These are phyloP conservation scores for Bjerkandera adusta DNA, from an alignment of 1,284 basidiomycete genomes.

Conservation along the genomic window DNA sequence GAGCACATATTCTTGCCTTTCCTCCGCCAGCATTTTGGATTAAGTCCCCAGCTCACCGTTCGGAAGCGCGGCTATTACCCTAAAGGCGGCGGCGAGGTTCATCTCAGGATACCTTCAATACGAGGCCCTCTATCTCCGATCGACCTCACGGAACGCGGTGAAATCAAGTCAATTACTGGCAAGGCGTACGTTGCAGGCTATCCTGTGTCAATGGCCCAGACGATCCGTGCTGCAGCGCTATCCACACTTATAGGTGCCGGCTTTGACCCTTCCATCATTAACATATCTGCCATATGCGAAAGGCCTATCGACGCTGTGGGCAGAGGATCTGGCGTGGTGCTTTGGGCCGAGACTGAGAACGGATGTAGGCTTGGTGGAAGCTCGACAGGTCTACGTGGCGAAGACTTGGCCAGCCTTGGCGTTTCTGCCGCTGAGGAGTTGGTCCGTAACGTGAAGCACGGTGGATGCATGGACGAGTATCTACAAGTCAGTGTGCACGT, in stretches of 20 bases:
- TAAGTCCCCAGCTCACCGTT: slow-evolving; percentile 45
- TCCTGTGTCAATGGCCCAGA: slow-evolving; percentile 46
- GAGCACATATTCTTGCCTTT: slow-evolving; percentile 65
- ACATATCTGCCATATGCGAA: slow-evolving; percentile 42
- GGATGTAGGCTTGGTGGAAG: slow-evolving; percentile 67
- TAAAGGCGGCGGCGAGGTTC: slow-evolving; percentile 63
- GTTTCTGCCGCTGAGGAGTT: slow-evolving; percentile 57
- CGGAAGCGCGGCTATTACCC: slow-evolving; percentile 64
- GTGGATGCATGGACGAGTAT: slow-evolving; percentile 68
- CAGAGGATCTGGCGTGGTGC: slow-evolving; percentile 63
- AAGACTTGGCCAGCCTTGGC: slow-evolving; percentile 46
- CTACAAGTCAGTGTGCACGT: slow-evolving; percentile 46
- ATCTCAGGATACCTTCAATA: slow-evolving; percentile 40
- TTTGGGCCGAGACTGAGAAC: slow-evolving; percentile 67
- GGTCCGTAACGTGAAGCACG: slow-evolving; percentile 49
- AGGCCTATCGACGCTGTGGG: slow-evolving; percentile 45
- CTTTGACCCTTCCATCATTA: slow-evolving; percentile 34
- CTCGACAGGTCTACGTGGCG: slow-evolving; percentile 32
- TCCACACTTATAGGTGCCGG: slow-evolving; percentile 33
- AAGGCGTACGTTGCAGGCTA: slow-evolving; percentile 62
- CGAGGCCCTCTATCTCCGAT: slow-evolving; percentile 43
- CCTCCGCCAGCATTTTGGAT: slow-evolving; percentile 49
- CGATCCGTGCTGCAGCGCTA: slow-evolving; percentile 53
- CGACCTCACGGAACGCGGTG: slow-evolving; percentile 50
- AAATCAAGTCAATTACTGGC: slow-evolving; percentile 48